Percentiles rank a stretch among this genome's conserved stretches.
Evolutionary conservation across 2,329 filamentous ascomycete species (phyloP).

Genomic region (Sphaerulina populicola): DNA sequence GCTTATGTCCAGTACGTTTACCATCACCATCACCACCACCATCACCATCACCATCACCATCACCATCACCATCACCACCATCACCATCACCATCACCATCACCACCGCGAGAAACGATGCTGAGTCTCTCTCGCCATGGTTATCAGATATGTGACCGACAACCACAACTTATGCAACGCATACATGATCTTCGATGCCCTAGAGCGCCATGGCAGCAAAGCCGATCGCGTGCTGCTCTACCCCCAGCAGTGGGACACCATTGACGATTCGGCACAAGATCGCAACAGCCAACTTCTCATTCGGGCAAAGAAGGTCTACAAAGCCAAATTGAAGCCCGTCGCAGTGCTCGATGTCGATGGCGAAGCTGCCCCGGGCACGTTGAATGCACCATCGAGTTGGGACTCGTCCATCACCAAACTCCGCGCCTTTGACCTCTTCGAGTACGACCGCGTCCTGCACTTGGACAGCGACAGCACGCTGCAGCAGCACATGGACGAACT

Average conservation of each 20-base stretch:
- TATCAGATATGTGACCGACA: constrained; percentile 22
- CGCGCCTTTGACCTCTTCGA: constrained; percentile 59
- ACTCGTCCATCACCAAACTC: constrained; percentile 56
- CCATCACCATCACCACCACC: no score
- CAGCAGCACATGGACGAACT: constrained; percentile 60
- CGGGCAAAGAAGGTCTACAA: constrained; percentile 43
- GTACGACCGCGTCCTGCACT: constrained; percentile 50
- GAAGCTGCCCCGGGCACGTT: constrained; percentile 26
- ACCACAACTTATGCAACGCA: constrained; percentile 22
- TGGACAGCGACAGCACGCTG: constrained; percentile 58
- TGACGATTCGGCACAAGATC: constrained; percentile 33
- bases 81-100: no score
- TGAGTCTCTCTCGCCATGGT: neutral
- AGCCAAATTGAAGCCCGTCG: constrained; percentile 43
- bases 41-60: no score
- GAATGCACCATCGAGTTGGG: constrained; percentile 42
- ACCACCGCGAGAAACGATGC: no score
- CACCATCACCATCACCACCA: no score
- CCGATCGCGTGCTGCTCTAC: constrained; percentile 42
- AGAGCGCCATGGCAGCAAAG: constrained; percentile 36
- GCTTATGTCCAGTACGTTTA: constrained; percentile 22
- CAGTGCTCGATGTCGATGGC: constrained; percentile 33
- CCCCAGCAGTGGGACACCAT: constrained; percentile 34
- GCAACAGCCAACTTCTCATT: constrained; percentile 26
- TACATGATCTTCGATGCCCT: constrained; percentile 40